Evolutionary conservation across 306 rosid species (phyloP), one percentile per base, ranked within the genome.

Genomic region (Crataegus laevigata): DNA sequence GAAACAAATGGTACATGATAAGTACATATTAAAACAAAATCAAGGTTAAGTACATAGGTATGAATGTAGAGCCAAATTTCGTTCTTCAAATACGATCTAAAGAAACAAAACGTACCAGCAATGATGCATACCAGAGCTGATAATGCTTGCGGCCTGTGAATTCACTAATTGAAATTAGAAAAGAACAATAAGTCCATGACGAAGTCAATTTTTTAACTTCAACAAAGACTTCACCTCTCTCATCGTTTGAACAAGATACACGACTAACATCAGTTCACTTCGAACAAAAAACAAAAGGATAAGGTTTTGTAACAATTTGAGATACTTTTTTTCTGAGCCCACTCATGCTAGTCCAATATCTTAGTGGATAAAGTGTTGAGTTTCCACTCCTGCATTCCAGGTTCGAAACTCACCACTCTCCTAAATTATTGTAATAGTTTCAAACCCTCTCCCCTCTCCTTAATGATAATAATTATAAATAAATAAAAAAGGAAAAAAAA

Each of bases 91-190:
- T 29, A 67, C 66, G 8, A 6, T 22, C 50, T 4, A 40, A 50
- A 43, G 40, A 73, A 50, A 73, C 29, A 66, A 69, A 81, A 79
- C 19, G 43, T 83, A 86, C 85, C 90, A 79, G 82, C 80, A 74
- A 19, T n/a, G 36, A 50, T 83, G 90, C 76, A 86, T 83, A 43
- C 82, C 76, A 22, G 85, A 83, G 82, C 66, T 74, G 51, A 86
- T 47, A 59, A 81, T 29, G 60, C 85, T 78, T 11, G 85, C 84
- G 13, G 62, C 84, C 85, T 86, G 85, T 59, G 71, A 73, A 75
- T 75, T 71, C 45, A 66, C 42, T 22, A 8, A 76, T 66, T 63
- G 66, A 6, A 8, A 11, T 32, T 24, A 74, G 34, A 30, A 68
- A 7, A 18, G 38, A 47, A 59, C 6, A 43, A 42, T 9, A 24